phyloP scores from a whole-genome alignment of 441 rosid species.

The Populus tomentosa region DNA sequence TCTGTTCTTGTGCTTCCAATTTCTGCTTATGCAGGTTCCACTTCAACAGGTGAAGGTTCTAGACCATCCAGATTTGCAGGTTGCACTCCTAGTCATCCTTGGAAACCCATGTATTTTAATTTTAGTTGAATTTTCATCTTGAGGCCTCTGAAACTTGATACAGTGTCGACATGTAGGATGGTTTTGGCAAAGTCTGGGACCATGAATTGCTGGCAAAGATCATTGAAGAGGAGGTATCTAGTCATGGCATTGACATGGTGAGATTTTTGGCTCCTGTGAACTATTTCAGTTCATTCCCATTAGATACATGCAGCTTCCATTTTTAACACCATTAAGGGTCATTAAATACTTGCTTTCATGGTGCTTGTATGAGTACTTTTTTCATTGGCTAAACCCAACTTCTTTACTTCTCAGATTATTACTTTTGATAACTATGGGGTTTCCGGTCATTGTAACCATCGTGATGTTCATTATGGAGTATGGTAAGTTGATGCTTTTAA shows the following conservation, averaged over 20 bases:
- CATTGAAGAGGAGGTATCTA: constrained; percentile 55
- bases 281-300: neutral
- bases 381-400: too few relatives aligned
- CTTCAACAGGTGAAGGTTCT: constrained; percentile 45
- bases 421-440: too few relatives aligned
- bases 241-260: constrained; percentile 50
- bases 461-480: too few relatives aligned
- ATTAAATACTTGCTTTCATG: too few relatives aligned
- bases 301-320: too few relatives aligned
- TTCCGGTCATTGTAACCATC: too few relatives aligned
- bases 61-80: constrained; percentile 40
- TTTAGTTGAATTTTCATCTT: constrained; percentile 6
- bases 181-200: constrained; percentile 70
- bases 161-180: constrained; percentile 52
- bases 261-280: constrained; percentile 14
- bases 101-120: neutral
- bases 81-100: constrained; percentile 15
- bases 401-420: too few relatives aligned
- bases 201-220: constrained; percentile 46
- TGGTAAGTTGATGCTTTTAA: too few relatives aligned
- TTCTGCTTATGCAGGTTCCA: constrained; percentile 22
- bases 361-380: too few relatives aligned
- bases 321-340: too few relatives aligned
- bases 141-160: constrained; percentile 1
- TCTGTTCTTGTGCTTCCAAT: too few relatives aligned